Conservation (phyloP, 108 stramenopile genomes). For the Stephanodiscus triporus region DNA sequence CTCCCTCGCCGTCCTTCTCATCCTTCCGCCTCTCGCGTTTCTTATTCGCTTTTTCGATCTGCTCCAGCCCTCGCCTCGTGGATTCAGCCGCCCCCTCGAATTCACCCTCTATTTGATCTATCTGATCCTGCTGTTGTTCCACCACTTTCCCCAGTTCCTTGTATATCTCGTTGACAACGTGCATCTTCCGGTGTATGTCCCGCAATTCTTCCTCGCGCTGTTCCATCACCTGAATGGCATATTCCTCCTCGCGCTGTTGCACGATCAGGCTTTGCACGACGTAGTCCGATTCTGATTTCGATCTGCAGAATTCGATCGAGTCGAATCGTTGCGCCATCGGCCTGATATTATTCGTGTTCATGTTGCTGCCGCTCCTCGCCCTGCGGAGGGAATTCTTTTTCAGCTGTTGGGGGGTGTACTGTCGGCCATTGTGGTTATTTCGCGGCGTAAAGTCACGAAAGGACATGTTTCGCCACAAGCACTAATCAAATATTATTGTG, state of each 20-base stretch:
- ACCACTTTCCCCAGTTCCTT: conserved; percentile 44
- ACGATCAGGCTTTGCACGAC: conserved; percentile 16
- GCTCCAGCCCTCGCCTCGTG: conserved; percentile 28
- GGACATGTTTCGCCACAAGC: conserved; percentile 9
- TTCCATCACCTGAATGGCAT: conserved; percentile 35
- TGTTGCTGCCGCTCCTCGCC: not conserved
- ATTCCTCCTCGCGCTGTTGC: conserved; percentile 41
- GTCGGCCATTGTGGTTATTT: not conserved
- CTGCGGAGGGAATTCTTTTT: conserved; percentile 2
- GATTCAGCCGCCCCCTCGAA: conserved; percentile 19
- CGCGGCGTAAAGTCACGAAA: conserved; percentile 8
- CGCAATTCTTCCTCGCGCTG: conserved; percentile 33
- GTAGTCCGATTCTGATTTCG: not conserved
- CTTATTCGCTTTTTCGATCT: conserved; percentile 36
- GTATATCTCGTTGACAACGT: conserved; percentile 43
- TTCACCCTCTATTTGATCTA: conserved; percentile 26
- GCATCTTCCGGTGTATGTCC: conserved; percentile 38
- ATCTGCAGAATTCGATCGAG: not conserved
- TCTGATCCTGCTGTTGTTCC: conserved; percentile 36
- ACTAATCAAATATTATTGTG: too few species aligned
- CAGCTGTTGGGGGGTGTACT: not conserved
- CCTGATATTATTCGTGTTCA: not conserved
- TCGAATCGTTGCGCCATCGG: not conserved
- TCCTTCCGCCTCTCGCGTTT: conserved; percentile 18
- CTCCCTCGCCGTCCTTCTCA: not conserved